Percentiles rank a stretch among this genome's conserved stretches.
phyloP scores from a whole-genome alignment of 192 early-diverging fungal genomes.

The Piromyces finnis region DNA sequence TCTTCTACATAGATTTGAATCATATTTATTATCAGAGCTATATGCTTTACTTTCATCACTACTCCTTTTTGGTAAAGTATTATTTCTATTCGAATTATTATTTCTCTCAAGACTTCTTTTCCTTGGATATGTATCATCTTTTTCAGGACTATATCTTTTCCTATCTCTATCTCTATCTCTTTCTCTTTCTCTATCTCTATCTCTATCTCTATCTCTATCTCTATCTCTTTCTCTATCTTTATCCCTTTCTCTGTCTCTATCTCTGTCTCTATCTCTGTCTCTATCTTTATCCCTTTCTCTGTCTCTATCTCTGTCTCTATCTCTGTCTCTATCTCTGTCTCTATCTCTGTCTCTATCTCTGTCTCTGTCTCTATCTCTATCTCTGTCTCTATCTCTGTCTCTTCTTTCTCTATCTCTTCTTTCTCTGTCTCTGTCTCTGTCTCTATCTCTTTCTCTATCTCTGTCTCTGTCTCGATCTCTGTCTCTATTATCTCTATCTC shows the following conservation, averaged over 20 bases:
- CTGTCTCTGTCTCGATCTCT: background rate
- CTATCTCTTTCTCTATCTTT: background rate
- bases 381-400: background rate
- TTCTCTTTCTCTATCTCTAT: background rate
- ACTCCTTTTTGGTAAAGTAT: background rate
- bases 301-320: background rate
- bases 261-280: background rate
- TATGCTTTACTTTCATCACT: background rate
- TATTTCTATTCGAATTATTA: background rate
- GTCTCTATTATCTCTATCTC: background rate
- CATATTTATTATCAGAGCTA: background rate
- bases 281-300: background rate
- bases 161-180: background rate
- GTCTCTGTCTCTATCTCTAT: background rate
- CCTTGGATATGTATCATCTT: background rate
- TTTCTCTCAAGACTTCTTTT: background rate
- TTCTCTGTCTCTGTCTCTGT: background rate
- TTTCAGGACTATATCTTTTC: background rate
- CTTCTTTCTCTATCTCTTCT: background rate
- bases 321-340: background rate
- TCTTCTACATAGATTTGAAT: background rate
- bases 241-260: background rate
- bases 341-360: background rate
- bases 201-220: background rate
- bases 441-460: background rate